These are phyloP conservation scores for Gaertneriomyces semiglobifer DNA, from an alignment of 192 early-diverging fungal genomes.

Conservation along the genomic window DNA sequence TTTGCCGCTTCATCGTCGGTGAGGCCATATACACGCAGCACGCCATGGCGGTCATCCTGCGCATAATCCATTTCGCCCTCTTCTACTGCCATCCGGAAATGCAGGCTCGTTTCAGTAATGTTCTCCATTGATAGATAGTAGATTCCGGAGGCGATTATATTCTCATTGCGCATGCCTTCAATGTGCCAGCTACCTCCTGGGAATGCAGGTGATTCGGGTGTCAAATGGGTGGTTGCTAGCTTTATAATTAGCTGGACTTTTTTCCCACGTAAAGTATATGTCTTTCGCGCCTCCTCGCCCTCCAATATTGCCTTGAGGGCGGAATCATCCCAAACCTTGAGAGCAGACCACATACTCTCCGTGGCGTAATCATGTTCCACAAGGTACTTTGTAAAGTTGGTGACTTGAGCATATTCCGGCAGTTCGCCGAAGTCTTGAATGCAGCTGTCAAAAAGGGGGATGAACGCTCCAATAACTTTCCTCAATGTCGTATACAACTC, in stretches of 20 bases:
- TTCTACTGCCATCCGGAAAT: conserved; percentile 50
- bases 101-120: conserved; percentile 58
- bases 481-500: conserved; percentile 53
- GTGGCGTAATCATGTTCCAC: background rate
- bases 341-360: background rate
- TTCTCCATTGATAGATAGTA: conserved; percentile 71
- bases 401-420: no score
- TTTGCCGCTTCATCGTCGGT: conserved; percentile 18
- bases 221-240: conserved; percentile 64
- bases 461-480: conserved; percentile 47
- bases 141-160: conserved; percentile 70
- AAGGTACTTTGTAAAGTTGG: no score
- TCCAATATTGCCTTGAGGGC: background rate
- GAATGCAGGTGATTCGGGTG: conserved; percentile 61
- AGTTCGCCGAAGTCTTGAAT: no score
- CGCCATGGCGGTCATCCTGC: conserved; percentile 8
- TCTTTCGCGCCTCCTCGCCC: background rate
- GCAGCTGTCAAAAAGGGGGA: conserved; percentile 61
- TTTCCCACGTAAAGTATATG: conserved; percentile 27
- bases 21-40: conserved; percentile 31
- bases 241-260: conserved; percentile 67
- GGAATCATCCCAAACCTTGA: conserved; percentile 4
- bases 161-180: conserved; percentile 68
- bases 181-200: conserved; percentile 64
- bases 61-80: background rate